Conservation (phyloP, 1,139 yeast species). For the Nakaseomyces nivariensis region DNA sequence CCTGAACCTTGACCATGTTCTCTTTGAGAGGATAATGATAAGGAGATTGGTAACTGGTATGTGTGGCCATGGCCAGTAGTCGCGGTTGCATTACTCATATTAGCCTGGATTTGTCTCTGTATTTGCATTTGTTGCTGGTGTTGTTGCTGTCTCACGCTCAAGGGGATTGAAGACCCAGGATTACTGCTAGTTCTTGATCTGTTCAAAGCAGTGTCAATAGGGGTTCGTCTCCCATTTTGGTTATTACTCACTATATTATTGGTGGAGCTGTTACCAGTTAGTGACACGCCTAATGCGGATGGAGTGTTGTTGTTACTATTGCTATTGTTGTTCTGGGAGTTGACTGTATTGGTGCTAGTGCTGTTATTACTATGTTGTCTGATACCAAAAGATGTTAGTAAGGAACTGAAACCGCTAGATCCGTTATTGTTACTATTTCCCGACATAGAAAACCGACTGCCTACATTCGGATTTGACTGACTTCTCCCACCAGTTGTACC, state of each 20-base stretch:
- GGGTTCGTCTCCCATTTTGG: not conserved
- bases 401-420: slow-evolving; percentile 17
- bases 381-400: slow-evolving; percentile 23
- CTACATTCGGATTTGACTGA: slow-evolving; percentile 1
- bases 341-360: not conserved
- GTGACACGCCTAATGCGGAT: not conserved
- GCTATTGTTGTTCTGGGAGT: not conserved
- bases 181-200: slow-evolving; percentile 1
- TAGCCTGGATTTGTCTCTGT: slow-evolving; percentile 3
- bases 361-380: slow-evolving; percentile 12
- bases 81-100: not conserved
- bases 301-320: not conserved
- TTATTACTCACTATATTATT: not conserved
- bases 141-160: slow-evolving; percentile 4
- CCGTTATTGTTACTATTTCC: slow-evolving; percentile 10
- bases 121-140: slow-evolving; percentile 5
- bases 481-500: slow-evolving; percentile 1
- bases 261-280: not conserved
- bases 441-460: slow-evolving; percentile 1
- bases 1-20: not conserved
- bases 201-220: not conserved
- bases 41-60: slow-evolving; percentile 4
- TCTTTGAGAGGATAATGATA: slow-evolving; percentile 3
- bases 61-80: not conserved
- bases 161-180: not conserved